phyloP scores from a whole-genome alignment of 2,329 filamentous ascomycete species.

The Ophiostoma ips region DNA sequence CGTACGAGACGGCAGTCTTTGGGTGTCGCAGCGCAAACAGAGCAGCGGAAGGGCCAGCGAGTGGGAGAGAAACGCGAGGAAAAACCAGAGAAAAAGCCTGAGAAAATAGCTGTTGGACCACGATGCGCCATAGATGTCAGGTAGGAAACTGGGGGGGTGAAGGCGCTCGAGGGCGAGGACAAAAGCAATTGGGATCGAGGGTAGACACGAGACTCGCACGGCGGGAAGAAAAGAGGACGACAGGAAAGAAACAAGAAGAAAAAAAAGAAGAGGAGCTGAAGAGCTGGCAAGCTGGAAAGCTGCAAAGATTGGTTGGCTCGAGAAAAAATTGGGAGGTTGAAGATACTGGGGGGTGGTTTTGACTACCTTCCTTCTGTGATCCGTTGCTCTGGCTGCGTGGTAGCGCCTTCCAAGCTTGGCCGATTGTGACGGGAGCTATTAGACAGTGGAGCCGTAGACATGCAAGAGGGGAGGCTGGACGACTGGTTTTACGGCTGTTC shows the following conservation, averaged over 20 bases:
- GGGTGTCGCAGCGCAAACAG: no score
- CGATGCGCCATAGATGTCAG: no score
- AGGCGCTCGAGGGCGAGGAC: no score
- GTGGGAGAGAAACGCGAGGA: not conserved
- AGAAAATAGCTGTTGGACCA: no score
- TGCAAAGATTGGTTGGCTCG: no score
- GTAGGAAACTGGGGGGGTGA: no score
- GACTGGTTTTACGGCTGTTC: not conserved
- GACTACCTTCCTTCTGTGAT: not conserved
- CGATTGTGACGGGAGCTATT: slow-evolving; percentile 9
- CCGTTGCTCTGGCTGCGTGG: not conserved
- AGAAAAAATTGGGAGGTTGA: slow-evolving; percentile 12
- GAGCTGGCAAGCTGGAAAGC: not conserved
- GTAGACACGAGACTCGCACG: not conserved
- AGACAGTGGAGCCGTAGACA: slow-evolving; percentile 8
- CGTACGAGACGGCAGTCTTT: no score
- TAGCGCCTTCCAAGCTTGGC: slow-evolving; percentile 7
- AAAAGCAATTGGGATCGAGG: not conserved
- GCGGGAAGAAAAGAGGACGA: not conserved
- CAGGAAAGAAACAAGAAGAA: slow-evolving; percentile 16
- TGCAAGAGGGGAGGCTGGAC: slow-evolving; percentile 8
- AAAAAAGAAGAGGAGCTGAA: slow-evolving; percentile 2
- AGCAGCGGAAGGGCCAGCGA: no score
- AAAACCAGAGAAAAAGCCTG: no score
- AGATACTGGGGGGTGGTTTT: slow-evolving; percentile 7